Conservation (phyloP, 2,329 filamentous ascomycete species). For the Hortaea werneckii region DNA sequence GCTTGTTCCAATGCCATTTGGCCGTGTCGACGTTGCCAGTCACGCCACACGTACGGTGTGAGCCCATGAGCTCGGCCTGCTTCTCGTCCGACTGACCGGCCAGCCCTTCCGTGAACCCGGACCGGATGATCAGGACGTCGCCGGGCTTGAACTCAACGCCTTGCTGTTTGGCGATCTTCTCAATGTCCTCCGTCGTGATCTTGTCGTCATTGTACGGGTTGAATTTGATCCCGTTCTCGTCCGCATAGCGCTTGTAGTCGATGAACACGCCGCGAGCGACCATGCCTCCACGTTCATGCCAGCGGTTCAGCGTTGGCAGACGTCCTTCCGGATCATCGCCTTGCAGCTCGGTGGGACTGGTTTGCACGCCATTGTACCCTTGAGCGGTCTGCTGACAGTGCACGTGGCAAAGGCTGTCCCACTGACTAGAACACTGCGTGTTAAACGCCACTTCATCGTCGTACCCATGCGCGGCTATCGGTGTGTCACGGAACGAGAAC, state of each 20-base stretch:
- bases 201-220: constrained; percentile 41
- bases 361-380: constrained; percentile 43
- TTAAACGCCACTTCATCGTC: constrained; percentile 40
- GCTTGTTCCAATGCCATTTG: constrained; percentile 49
- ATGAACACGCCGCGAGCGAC: constrained; percentile 48
- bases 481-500: constrained; percentile 23
- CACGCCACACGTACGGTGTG: constrained; percentile 28
- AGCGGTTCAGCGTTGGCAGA: constrained; percentile 31
- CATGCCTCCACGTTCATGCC: constrained; percentile 43
- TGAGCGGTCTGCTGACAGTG: constrained; percentile 30
- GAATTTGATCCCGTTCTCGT: constrained; percentile 44
- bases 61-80: constrained; percentile 32
- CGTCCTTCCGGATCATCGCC: constrained; percentile 21
- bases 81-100: constrained; percentile 28
- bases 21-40: constrained; percentile 40
- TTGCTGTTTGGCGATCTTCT: constrained; percentile 36
- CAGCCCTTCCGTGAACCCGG: constrained; percentile 41
- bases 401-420: constrained; percentile 37
- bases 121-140: constrained; percentile 49
- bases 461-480: constrained; percentile 28
- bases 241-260: constrained; percentile 50
- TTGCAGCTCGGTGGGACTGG: constrained; percentile 16
- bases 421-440: constrained; percentile 36
- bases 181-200: constrained; percentile 36
- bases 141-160: constrained; percentile 36